Evolutionary conservation across 306 rosid genomes (phyloP).

Genomic region (Dalbergia cultrata): DNA sequence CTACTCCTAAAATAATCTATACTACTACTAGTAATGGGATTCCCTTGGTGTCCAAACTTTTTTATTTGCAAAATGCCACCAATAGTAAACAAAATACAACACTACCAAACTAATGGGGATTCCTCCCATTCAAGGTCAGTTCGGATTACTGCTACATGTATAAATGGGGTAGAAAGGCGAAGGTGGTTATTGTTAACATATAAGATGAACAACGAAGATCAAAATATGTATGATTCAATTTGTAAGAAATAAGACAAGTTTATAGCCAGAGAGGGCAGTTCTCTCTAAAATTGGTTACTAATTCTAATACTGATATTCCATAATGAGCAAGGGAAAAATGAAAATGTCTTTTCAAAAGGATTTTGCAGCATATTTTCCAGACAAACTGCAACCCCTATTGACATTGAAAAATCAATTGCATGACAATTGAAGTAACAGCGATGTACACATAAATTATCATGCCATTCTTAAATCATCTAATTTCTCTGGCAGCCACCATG

Average conservation of each 20-base stretch:
- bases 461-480: constrained; percentile 20
- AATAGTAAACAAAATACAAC: too few species aligned
- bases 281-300: neutral
- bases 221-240: neutral
- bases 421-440: constrained; percentile 16
- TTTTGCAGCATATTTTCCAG: neutral
- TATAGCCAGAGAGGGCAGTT: neutral
- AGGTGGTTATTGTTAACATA: neutral
- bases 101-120: too few species aligned
- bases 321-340: constrained; percentile 31
- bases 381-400: neutral
- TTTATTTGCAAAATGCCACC: too few species aligned
- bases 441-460: neutral
- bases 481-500: constrained; percentile 54
- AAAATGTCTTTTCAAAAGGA: neutral
- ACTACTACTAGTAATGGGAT: too few species aligned
- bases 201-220: constrained; percentile 1
- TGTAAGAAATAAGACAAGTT: neutral
- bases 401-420: neutral
- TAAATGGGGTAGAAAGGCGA: neutral
- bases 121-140: neutral
- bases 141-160: neutral
- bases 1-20: too few species aligned
- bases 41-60: too few species aligned
- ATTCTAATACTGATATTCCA: neutral